Percentiles rank a stretch among this genome's conserved stretches.
Evolutionary conservation across 306 rosid genomes (phyloP).

Genomic region (Cicer bijugum): DNA sequence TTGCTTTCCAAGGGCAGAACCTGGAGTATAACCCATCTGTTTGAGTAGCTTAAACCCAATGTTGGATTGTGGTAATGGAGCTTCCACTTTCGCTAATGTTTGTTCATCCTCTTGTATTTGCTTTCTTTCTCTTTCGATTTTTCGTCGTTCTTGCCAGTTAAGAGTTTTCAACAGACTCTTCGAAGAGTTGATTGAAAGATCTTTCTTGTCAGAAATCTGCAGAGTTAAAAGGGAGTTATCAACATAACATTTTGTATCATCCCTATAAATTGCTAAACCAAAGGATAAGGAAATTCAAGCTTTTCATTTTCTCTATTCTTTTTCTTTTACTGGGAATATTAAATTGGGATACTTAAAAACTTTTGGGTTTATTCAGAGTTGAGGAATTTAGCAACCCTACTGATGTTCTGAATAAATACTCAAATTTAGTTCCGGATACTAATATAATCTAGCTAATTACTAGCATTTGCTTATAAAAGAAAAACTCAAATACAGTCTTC

Average conservation of each 20-base stretch:
- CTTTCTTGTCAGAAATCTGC: conserved; percentile 55
- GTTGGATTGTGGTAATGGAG: conserved; percentile 90
- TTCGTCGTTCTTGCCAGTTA: conserved; percentile 84
- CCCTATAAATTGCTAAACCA: background rate
- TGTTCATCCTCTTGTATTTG: conserved; percentile 79
- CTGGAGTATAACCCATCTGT: conserved; percentile 93
- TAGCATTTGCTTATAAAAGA: too few relatives aligned
- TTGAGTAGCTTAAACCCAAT: conserved; percentile 83
- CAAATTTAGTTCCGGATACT: background rate
- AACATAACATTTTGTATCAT: conserved; percentile 2
- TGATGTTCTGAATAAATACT: background rate
- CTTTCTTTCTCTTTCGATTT: conserved; percentile 67
- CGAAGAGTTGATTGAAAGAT: conserved; percentile 47
- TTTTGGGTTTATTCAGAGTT: too few relatives aligned
- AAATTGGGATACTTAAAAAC: too few relatives aligned
- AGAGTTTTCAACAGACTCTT: conserved; percentile 57
- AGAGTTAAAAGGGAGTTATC: background rate
- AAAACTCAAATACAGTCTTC: background rate
- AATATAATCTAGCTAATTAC: too few relatives aligned
- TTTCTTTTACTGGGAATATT: background rate
- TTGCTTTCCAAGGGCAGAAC: conserved; percentile 77
- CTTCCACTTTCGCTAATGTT: conserved; percentile 77
- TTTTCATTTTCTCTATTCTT: background rate
- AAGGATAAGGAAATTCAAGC: conserved; percentile 15
- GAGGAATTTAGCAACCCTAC: background rate